These are phyloP conservation scores for Protomyces macrosporus DNA, from an alignment of 1,139 yeast species.

Conservation along the genomic window DNA sequence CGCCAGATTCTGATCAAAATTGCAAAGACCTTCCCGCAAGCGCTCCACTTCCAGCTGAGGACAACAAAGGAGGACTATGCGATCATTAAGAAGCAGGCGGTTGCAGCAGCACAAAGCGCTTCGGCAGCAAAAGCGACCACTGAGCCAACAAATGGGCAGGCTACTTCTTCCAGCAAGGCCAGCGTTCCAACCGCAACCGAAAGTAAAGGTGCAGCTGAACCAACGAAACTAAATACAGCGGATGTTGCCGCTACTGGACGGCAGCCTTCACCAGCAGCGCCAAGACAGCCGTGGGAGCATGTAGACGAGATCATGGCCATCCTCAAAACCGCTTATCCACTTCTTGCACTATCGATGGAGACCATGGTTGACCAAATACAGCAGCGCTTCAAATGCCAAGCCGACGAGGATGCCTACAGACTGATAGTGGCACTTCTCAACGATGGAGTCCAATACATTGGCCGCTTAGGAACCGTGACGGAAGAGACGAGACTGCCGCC, in stretches of 20 bases:
- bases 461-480: constrained; percentile 73
- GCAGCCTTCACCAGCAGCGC: not conserved
- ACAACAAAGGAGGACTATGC: constrained; percentile 93
- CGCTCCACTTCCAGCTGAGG: constrained; percentile 88
- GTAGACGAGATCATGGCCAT: constrained; percentile 94
- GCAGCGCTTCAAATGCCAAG: constrained; percentile 87
- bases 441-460: constrained; percentile 86
- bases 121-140: constrained; percentile 30
- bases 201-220: not conserved
- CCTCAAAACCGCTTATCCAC: constrained; percentile 90
- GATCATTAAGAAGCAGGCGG: constrained; percentile 74
- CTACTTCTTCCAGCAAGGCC: not conserved
- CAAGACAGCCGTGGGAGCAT: constrained; percentile 83
- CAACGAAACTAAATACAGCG: not conserved
- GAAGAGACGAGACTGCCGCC: constrained; percentile 87
- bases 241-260: not conserved
- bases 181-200: not conserved
- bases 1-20: constrained; percentile 82
- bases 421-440: constrained; percentile 84
- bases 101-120: constrained; percentile 52
- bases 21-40: constrained; percentile 95
- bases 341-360: constrained; percentile 85
- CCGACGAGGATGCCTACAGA: constrained; percentile 95
- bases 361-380: constrained; percentile 92
- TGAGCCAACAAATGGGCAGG: constrained; percentile 12